phyloP scores from a whole-genome alignment of 768 basidiomycete species.

The Dioszegia aurantiaca region DNA sequence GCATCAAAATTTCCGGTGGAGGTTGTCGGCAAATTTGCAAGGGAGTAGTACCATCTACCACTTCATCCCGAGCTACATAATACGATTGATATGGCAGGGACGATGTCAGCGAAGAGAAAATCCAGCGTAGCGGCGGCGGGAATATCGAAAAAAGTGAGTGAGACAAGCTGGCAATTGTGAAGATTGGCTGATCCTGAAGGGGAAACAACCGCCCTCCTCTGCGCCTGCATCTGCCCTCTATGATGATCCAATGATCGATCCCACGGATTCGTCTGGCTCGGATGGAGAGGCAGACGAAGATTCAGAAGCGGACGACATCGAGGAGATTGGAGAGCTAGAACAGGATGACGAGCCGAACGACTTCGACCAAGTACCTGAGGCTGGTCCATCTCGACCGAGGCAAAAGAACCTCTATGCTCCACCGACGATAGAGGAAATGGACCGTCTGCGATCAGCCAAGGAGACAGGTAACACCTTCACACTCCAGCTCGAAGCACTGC shows the following conservation, averaged over 20 bases:
- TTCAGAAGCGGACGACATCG: constrained; percentile 16
- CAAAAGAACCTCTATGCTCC: constrained; percentile 46
- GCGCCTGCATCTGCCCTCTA: constrained; percentile 4
- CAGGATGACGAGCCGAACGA: constrained; percentile 25
- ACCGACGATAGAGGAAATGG: constrained; percentile 44
- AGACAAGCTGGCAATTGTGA: too few relatives aligned
- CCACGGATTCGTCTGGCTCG: constrained; percentile 14
- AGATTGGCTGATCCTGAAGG: constrained; percentile 4
- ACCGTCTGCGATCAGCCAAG: constrained; percentile 22
- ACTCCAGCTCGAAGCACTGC: constrained; percentile 63
- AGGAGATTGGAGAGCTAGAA: constrained; percentile 25
- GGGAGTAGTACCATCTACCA: background rate
- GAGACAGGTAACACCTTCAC: constrained; percentile 70
- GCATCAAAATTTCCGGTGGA: constrained; percentile 14
- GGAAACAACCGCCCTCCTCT: background rate
- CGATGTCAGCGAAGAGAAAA: constrained; percentile 24
- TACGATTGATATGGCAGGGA: constrained; percentile 14
- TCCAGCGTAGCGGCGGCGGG: background rate
- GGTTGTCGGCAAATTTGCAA: constrained; percentile 1
- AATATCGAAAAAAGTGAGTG: constrained; percentile 18
- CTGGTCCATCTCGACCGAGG: constrained; percentile 26
- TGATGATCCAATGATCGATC: constrained; percentile 29
- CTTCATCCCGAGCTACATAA: background rate
- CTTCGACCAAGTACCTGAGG: constrained; percentile 19
- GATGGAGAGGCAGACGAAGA: constrained; percentile 10